Conservation (phyloP, 441 rosid species). For the Pelargonium australe region DNA sequence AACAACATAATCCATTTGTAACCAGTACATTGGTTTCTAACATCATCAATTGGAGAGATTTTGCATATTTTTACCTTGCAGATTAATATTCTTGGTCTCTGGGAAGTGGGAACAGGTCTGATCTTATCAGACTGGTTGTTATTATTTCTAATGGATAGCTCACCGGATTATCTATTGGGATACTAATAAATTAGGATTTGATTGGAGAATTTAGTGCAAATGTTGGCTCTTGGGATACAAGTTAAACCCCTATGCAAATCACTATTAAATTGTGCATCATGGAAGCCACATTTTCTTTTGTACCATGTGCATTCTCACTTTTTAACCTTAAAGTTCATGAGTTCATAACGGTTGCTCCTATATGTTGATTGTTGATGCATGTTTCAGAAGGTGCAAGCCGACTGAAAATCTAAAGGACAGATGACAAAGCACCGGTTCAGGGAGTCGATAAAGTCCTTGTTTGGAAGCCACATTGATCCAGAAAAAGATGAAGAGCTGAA, state of each 20-base stretch:
- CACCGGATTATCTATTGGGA: too few species aligned
- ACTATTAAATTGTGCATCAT: not conserved
- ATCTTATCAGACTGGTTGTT: too few species aligned
- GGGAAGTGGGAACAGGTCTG: too few species aligned
- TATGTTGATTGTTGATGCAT: conserved; percentile 20
- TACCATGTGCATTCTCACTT: conserved; percentile 1
- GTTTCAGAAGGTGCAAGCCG: conserved; percentile 20
- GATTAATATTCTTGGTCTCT: not conserved
- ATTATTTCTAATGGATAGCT: too few species aligned
- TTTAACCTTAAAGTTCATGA: conserved; percentile 14
- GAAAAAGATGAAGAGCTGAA: conserved; percentile 67
- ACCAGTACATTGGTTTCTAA: not conserved
- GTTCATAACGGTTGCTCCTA: conserved; percentile 12
- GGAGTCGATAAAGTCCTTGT: conserved; percentile 67
- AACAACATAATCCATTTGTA: not conserved
- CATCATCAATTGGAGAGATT: not conserved
- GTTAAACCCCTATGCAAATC: not conserved
- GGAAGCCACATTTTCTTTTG: conserved; percentile 16
- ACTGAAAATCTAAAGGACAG: conserved; percentile 30
- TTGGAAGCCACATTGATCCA: conserved; percentile 68
- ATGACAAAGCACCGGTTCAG: conserved; percentile 60
- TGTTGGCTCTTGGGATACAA: not conserved
- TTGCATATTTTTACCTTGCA: not conserved
- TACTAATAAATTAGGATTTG: not conserved
- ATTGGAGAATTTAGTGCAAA: not conserved